Conservation (phyloP, 1,284 basidiomycete species). For the Golubevia pallescens region DNA sequence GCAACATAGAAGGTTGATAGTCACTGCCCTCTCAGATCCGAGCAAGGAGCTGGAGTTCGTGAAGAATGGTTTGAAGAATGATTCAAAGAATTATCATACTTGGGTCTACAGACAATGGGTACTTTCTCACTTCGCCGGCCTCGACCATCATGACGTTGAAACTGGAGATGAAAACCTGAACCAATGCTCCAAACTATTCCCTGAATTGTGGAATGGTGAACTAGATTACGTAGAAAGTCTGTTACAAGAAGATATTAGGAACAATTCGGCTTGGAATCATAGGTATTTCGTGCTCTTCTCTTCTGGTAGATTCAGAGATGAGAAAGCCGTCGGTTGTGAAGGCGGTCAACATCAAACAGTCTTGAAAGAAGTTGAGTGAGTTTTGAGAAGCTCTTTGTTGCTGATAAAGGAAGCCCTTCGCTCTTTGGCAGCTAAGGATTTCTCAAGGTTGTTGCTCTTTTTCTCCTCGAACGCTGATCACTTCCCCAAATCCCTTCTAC, state of each 20-base stretch:
- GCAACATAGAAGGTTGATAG: slow-evolving; percentile 48
- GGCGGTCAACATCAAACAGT: background rate
- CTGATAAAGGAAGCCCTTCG: too few species aligned
- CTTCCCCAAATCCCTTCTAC: background rate
- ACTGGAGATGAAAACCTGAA: too few species aligned
- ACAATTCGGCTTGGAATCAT: slow-evolving; percentile 99
- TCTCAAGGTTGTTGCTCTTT: background rate
- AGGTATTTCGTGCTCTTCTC: slow-evolving; percentile 89
- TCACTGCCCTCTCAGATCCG: slow-evolving; percentile 33
- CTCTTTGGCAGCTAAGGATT: too few species aligned
- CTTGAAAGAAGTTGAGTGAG: background rate
- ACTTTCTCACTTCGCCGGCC: slow-evolving; percentile 45
- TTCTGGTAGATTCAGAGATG: slow-evolving; percentile 2
- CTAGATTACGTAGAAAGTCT: slow-evolving; percentile 78
- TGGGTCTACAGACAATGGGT: slow-evolving; percentile 61
- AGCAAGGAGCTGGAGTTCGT: slow-evolving; percentile 40
- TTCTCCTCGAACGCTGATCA: slow-evolving; percentile 10
- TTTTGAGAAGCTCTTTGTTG: background rate
- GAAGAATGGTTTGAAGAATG: slow-evolving; percentile 22
- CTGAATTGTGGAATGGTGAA: slow-evolving; percentile 78
- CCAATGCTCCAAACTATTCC: too few species aligned
- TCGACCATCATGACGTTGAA: slow-evolving; percentile 8
- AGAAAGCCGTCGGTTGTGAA: background rate
- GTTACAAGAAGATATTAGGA: slow-evolving; percentile 80
- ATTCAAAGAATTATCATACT: slow-evolving; percentile 60